A percentile compares a stretch with the other conserved stretches of the same genome.
Conservation (phyloP, 1,284 basidiomycete genomes). For the Tranzscheliella williamsii region DNA sequence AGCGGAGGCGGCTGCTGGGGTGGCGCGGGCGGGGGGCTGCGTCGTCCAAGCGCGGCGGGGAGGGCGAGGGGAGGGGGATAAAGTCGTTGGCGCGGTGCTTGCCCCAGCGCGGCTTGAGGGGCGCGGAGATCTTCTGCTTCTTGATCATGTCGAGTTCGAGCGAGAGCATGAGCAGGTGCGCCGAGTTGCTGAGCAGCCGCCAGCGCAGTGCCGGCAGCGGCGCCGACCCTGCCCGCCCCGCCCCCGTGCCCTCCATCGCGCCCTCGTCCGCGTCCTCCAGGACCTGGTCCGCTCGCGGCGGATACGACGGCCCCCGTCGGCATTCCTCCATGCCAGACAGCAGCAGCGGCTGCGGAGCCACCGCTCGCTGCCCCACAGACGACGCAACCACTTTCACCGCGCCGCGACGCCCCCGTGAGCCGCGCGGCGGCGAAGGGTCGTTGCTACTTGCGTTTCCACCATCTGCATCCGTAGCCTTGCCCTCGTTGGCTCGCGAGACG, state of each 20-base stretch:
- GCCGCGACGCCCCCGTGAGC: slow-evolving; percentile 36
- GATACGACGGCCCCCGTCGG: slow-evolving; percentile 30
- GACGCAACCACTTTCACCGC: slow-evolving; percentile 41
- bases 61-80: slow-evolving; percentile 29
- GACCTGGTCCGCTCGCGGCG: slow-evolving; percentile 26
- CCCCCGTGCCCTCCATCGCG: neutral
- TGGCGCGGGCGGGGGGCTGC: slow-evolving; percentile 7
- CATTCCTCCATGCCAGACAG: slow-evolving; percentile 11
- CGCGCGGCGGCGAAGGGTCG: slow-evolving; percentile 17
- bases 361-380: slow-evolving; percentile 15
- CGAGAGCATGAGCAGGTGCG: slow-evolving; percentile 58
- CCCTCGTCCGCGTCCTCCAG: slow-evolving; percentile 3
- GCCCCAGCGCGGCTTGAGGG: slow-evolving; percentile 57
- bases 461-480: no score
- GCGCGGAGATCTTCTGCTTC: slow-evolving; percentile 56
- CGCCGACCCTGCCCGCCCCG: neutral
- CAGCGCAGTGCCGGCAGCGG: slow-evolving; percentile 20
- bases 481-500: no score
- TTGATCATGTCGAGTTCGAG: slow-evolving; percentile 59
- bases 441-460: no score
- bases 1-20: slow-evolving; percentile 17
- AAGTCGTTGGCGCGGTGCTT: slow-evolving; percentile 51
- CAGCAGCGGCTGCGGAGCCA: slow-evolving; percentile 7
- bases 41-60: neutral
- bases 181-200: slow-evolving; percentile 51